These are phyloP conservation scores for Eucalyptus coolabah DNA, from an alignment of 345 rosid species.

Conservation along the genomic window DNA sequence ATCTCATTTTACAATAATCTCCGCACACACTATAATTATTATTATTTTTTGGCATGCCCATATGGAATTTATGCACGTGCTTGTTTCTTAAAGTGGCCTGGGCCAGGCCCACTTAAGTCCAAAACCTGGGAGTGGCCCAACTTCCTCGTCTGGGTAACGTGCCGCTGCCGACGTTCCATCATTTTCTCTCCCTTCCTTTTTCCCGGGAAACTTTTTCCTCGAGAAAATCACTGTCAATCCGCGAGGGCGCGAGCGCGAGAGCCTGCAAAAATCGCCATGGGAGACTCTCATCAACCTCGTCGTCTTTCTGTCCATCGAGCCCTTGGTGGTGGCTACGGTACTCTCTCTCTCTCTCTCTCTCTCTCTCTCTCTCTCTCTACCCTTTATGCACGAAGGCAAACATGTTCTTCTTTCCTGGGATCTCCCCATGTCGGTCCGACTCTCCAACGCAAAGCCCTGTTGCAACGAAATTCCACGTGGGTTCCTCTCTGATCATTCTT, in stretches of 20 bases:
- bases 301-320: slow-evolving; percentile 55
- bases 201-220: neutral
- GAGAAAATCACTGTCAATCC: neutral
- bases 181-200: neutral
- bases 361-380: neutral
- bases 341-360: neutral
- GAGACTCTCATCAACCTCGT: slow-evolving; percentile 24
- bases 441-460: neutral
- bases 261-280: slow-evolving; percentile 22
- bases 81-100: neutral
- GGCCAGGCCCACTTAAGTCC: neutral
- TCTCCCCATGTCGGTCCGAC: neutral
- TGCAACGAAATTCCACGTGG: neutral
- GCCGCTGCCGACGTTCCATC: neutral
- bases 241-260: neutral
- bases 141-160: neutral
- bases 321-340: slow-evolving; percentile 70
- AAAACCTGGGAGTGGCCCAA: neutral
- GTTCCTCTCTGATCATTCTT: neutral
- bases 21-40: too few relatives aligned
- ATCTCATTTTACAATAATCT: neutral
- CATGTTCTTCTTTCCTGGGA: neutral
- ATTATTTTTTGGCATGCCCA: neutral
- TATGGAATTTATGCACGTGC: neutral
- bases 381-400: neutral